Conservation (phyloP, 2,329 filamentous ascomycete genomes). For the Penicillium sp. region DNA sequence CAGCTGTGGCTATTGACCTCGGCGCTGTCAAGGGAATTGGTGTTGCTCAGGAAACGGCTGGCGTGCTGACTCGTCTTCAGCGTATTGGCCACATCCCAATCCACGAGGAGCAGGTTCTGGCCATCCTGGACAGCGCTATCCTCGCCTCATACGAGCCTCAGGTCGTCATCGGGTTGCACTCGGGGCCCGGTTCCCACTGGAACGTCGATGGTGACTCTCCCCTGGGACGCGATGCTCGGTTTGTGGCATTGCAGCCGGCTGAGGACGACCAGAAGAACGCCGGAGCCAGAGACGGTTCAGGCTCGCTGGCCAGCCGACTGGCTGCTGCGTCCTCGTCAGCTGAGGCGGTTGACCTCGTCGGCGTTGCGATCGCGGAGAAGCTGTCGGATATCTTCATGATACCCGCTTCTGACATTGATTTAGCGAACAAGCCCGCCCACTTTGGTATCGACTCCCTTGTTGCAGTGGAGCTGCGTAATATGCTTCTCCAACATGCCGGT, state of each 20-base stretch:
- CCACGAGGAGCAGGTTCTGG: slow-evolving; percentile 23
- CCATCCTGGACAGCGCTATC: slow-evolving; percentile 9
- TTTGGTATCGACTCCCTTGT: slow-evolving; percentile 46
- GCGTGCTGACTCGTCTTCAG: background rate
- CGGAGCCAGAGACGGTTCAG: background rate
- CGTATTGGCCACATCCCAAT: slow-evolving; percentile 21
- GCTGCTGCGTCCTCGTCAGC: background rate
- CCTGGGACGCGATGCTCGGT: background rate
- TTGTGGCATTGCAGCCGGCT: background rate
- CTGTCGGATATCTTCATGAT: slow-evolving; percentile 39
- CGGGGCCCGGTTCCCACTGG: slow-evolving; percentile 3
- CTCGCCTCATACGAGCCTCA: background rate
- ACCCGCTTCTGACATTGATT: slow-evolving; percentile 5
- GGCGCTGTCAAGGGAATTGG: slow-evolving; percentile 32
- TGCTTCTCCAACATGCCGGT: slow-evolving; percentile 1
- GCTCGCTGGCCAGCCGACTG: background rate
- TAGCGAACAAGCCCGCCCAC: background rate
- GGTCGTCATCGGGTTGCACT: background rate
- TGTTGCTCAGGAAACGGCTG: background rate
- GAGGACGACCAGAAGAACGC: background rate
- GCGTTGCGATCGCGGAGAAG: slow-evolving; percentile 29
- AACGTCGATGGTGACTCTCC: background rate
- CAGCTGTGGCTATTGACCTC: slow-evolving; percentile 4
- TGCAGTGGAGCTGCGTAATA: slow-evolving; percentile 47
- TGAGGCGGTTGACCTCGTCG: slow-evolving; percentile 19